Evolutionary conservation across 495 filamentous ascomycete species (phyloP), one percentile per base, ranked within the genome.

Genomic region (Oleoguttula mirabilis): DNA sequence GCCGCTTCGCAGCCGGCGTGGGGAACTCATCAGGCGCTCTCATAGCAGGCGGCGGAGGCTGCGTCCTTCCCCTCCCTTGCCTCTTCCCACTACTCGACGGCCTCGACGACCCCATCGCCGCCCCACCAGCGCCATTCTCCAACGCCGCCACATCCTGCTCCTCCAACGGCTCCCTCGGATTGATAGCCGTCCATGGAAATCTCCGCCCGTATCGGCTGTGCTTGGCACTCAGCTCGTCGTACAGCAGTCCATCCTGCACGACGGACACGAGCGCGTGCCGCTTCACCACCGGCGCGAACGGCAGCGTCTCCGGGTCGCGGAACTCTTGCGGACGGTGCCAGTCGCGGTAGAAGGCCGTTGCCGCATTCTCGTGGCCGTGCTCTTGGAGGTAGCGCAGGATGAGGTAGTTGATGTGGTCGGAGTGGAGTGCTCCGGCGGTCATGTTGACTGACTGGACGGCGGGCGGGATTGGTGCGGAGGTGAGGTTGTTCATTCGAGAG

Each of bases 341-440:
- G 50, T 58, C 52, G n/a, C 41, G 40, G 22, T 45, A 47, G 39
- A 66, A 47, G 22, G 44, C 28, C n/a, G 16, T 40, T 3, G 39
- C 51, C n/a, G 48, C 31, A 5, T 64, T 61, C 23, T 73, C 69
- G 10, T 66, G 62, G 10, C 71, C 68, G 25, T 55, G 44, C 47
- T 66, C 59, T 48, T 66, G 62, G 48, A 62, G 60, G 64, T 74
- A 95, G 84, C 87, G 87, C 84, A 87, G 94, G 70, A 98, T 84
- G 67, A 98, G 71, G 71, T 88, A 96, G 73, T 96, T 98, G 69
- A 96, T 76, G 67, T 88, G 81, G 70, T 95, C 77, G 48, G 86
- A 88, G 63, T 84, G 81, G 56, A 98, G 48, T 7, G 36, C 21
- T 8, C 31, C 41, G 21, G 41, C 5, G n/a, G n/a, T n/a, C n/a